Percentiles rank a stretch among this genome's conserved stretches.
These are phyloP conservation scores for Amanita pallidorosea DNA, from an alignment of 768 basidiomycete genomes.

Conservation along the genomic window DNA sequence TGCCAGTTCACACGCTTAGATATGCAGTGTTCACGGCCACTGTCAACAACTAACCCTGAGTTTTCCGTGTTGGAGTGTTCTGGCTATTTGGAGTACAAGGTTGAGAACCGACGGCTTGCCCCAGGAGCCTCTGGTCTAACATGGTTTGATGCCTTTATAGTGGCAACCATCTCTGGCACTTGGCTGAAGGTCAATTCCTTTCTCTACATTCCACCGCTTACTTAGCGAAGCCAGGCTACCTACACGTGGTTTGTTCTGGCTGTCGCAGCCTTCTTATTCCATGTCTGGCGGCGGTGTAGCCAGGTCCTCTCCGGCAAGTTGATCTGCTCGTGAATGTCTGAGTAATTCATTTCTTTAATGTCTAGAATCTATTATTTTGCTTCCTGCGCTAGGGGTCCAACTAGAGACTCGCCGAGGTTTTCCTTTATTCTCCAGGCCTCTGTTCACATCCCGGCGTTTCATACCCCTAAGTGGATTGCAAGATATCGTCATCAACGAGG, in stretches of 20 bases:
- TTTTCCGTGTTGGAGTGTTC: conserved; percentile 34
- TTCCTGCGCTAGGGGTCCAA: conserved; percentile 64
- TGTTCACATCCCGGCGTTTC: conserved; percentile 38
- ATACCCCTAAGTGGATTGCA: conserved; percentile 43
- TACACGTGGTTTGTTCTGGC: background rate
- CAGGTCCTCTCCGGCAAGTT: conserved; percentile 4
- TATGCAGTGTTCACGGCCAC: conserved; percentile 18
- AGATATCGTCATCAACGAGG: conserved; percentile 69
- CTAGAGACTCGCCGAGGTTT: conserved; percentile 61
- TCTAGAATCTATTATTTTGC: conserved; percentile 58
- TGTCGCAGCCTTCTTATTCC: background rate
- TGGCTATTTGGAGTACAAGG: conserved; percentile 48
- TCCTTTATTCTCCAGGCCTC: conserved; percentile 18
- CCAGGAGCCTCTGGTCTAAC: conserved; percentile 22
- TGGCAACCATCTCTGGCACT: conserved; percentile 19
- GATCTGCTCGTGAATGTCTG: conserved; percentile 3
- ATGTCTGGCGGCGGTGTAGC: background rate
- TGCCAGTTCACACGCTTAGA: background rate
- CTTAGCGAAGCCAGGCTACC: conserved; percentile 1
- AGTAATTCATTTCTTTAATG: background rate
- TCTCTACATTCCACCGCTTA: background rate
- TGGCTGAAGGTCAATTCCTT: conserved; percentile 19
- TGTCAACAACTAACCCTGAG: conserved; percentile 33
- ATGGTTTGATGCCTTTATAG: conserved; percentile 25
- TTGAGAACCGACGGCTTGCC: conserved; percentile 40